Base-by-base conservation (phyloP, 2,329 filamentous ascomycete species). In the Fusarium veterinarium region DNA sequence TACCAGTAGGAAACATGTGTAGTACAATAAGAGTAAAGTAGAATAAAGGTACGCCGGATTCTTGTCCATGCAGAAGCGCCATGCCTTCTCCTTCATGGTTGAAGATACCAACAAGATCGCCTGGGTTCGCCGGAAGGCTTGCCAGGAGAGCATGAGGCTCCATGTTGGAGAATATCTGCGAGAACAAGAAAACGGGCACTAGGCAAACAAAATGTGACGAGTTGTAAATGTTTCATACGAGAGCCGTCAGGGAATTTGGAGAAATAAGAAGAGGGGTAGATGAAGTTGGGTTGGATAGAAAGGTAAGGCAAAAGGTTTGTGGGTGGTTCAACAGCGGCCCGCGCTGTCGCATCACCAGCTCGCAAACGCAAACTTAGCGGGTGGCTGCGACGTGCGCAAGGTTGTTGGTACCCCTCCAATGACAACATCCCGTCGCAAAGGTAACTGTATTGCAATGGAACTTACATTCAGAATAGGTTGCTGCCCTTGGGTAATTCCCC, bases 391-490 rank as follows among this genome's bases (percentile, higher is more conserved):
- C 25, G 62, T 59, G 63, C 60, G 60, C 68, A 67, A 71, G 63
- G 37, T 44, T 61, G 19, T 31, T 16, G 28, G 33, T 51, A 20
- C 48, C 48, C 67, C 63, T 67, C 48, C 40, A 44, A 56, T 48
- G 31, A 64, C 53, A 51, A 30, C 45, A 61, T 33, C 37, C 52
- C 40, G 23, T 28, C 60, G 33, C 44, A 53, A 38, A 61, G 65
- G 41, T 38, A 46, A 66, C 65, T 33, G 60, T 59, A 53, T 52
- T 49, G 60, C 41, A 40, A 55, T 60, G 59, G 17, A 35, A 85
- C 87, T 85, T 76, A 88, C 87, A 80, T 90, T 90, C 41, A 85
- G 65, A 70, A 84, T 85, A 11, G 83, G 83, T 46, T 85, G 83
- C 69, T 85, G 83, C 38, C 83, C 83, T 55, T 84, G 83, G 3